Conservation (phyloP, 139 green algal species). For the Nannochloris sp. region DNA sequence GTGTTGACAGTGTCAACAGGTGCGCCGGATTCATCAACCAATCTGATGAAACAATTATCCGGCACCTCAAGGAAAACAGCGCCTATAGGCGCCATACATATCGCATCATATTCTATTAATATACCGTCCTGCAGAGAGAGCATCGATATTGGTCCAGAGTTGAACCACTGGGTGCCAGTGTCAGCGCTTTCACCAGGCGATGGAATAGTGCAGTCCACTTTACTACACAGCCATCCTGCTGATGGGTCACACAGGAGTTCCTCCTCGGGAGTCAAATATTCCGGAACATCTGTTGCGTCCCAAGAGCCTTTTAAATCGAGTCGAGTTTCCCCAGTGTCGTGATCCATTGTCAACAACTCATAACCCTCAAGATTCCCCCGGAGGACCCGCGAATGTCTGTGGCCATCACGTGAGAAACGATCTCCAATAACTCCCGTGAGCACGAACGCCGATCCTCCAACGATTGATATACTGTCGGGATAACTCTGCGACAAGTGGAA, state of each 20-base stretch:
- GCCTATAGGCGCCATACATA: constrained; percentile 39
- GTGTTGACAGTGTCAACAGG: constrained; percentile 3
- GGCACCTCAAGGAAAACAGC: constrained; percentile 42
- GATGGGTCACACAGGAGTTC: constrained; percentile 55
- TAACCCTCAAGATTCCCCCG: constrained; percentile 39
- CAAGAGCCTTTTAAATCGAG: constrained; percentile 50
- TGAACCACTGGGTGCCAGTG: constrained; percentile 30
- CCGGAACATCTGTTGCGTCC: constrained; percentile 22
- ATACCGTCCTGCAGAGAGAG: constrained; percentile 42
- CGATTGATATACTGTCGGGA: constrained; percentile 42
- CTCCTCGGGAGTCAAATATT: constrained; percentile 36
- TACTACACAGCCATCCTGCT: constrained; percentile 51
- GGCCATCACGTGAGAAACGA: constrained; percentile 61
- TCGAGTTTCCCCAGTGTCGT: constrained; percentile 39
- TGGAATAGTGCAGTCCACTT: constrained; percentile 29
- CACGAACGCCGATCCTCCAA: constrained; percentile 60
- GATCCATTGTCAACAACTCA: constrained; percentile 63
- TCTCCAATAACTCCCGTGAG: constrained; percentile 74
- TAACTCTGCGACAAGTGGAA: constrained; percentile 78
- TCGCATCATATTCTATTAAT: constrained; percentile 48
- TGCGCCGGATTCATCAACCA: constrained; percentile 20
- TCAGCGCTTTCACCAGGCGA: not conserved
- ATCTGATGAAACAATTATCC: constrained; percentile 13
- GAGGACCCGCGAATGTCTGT: constrained; percentile 30
- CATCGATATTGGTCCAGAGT: constrained; percentile 31